Conservation (phyloP, 2,329 filamentous ascomycete genomes). For the Clarireedia monteithiana region DNA sequence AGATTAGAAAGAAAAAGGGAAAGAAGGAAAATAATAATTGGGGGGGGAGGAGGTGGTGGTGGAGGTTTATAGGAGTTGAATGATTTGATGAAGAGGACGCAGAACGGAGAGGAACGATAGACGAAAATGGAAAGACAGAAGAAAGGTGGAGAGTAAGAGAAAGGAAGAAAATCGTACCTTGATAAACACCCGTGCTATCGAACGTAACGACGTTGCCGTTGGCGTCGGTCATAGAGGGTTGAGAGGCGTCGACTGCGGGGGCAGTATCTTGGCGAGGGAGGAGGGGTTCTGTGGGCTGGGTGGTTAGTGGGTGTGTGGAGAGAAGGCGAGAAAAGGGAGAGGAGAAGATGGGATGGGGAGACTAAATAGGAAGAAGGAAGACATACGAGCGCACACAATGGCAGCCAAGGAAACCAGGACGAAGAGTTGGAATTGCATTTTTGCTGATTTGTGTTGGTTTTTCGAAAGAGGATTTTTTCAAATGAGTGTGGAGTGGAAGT, state of each 20-base stretch:
- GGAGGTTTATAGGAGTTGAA: no score
- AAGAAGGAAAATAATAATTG: no score
- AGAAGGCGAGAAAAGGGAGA: neutral
- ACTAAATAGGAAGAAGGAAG: constrained; percentile 16
- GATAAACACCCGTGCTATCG: constrained; percentile 17
- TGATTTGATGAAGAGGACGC: no score
- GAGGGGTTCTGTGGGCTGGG: neutral
- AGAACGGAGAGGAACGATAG: no score
- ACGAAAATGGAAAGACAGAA: no score
- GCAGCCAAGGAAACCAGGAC: constrained; percentile 24
- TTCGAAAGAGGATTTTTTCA: neutral
- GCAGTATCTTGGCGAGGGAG: neutral
- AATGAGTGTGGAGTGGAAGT: neutral
- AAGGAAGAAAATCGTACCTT: neutral
- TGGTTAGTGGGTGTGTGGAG: neutral
- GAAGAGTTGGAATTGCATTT: constrained; percentile 26
- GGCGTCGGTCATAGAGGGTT: constrained; percentile 21
- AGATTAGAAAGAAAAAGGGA: no score
- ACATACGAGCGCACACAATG: constrained; percentile 1
- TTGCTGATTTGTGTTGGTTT: neutral
- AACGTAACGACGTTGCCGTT: constrained; percentile 22
- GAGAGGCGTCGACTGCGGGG: constrained; percentile 15
- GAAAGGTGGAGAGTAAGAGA: neutral
- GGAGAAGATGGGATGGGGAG: neutral
- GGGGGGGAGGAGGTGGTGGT: no score